Evolutionary conservation across 2,329 filamentous ascomycete species (phyloP).

Genomic region (Cercospora sp.): DNA sequence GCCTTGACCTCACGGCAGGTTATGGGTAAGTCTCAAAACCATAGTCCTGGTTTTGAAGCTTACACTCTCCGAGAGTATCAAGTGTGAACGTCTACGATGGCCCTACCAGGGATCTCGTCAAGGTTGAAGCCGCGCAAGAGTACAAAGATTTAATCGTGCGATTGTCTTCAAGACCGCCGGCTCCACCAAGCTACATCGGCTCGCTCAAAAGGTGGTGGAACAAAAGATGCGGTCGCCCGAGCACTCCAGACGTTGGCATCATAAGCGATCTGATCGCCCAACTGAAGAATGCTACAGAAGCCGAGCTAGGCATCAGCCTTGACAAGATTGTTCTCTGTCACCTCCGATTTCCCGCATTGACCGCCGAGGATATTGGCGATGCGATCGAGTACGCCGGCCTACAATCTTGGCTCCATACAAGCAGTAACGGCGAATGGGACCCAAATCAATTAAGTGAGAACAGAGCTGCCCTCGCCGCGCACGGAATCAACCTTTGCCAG

Average conservation of each 20-base stretch:
- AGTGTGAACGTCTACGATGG: neutral
- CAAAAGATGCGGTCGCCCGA: neutral
- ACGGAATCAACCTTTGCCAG: slow-evolving; percentile 1
- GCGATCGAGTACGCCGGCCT: neutral
- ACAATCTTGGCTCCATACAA: neutral
- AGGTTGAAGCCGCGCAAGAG: neutral
- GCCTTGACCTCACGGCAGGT: slow-evolving; percentile 1
- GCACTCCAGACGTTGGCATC: neutral
- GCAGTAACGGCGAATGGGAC: neutral
- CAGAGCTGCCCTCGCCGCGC: slow-evolving; percentile 1
- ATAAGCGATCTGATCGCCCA: neutral
- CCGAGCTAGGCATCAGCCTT: neutral
- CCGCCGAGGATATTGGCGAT: neutral
- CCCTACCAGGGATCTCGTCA: neutral
- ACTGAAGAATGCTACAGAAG: neutral
- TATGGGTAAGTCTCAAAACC: neutral
- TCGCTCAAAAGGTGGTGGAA: neutral
- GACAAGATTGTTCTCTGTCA: neutral
- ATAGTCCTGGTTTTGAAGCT: neutral
- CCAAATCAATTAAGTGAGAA: neutral
- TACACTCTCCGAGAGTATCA: neutral
- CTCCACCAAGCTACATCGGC: neutral
- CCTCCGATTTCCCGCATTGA: neutral
- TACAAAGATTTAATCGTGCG: slow-evolving; percentile 3
- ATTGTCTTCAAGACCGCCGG: neutral